Base-by-base conservation (phyloP, 306 rosid species). In the Carpinus viminea region DNA sequence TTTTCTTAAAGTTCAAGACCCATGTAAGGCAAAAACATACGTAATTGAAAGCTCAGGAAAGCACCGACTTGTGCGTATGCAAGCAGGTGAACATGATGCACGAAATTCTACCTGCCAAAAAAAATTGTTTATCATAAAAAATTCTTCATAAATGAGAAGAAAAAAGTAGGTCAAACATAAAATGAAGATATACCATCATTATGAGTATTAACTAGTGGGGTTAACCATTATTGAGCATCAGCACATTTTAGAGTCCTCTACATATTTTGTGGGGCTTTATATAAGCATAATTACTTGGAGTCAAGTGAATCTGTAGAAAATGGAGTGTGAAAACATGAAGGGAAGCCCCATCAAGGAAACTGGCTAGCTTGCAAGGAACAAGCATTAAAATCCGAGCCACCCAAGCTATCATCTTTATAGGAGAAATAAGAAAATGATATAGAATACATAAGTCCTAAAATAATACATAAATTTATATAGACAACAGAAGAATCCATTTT, bases 41-140 rank as follows among this genome's bases (percentile, higher is more conserved):
- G 95, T 92, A 59, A 92, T 85, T 68, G 97, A 91, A 82, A 94
- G 97, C 80, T 92, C 97, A 15, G 97, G 88, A 87, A 92, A 90
- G 78, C 87, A 88, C 53, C 83, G 90, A 77, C 97, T 91, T 66
- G 92, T 73, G 62, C 95, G 92, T 76, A 86, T 81, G 86, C 96
- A 92, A 74, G 93, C 78, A 50, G 93, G 83, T 36, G 92, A 91
- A 85, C 79, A 89, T 4, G 96, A 85, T 4, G 93, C 84, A 71
- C 90, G 83, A 45, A 95, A 92, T 74, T 92, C 97, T 34, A 95
- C 92, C 98, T 92, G 87, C 74, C 76, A 78, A 77, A 68, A 10
- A 65, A 34, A 21, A 20, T 36, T 66, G 2, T 38, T 10, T 62
- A 26, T 28, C 84, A 81, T 64, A 31, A 70, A 72, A 50, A 41